Evolutionary conservation across 495 filamentous ascomycete species (phyloP).

Genomic region (Neurospora sublineolata): DNA sequence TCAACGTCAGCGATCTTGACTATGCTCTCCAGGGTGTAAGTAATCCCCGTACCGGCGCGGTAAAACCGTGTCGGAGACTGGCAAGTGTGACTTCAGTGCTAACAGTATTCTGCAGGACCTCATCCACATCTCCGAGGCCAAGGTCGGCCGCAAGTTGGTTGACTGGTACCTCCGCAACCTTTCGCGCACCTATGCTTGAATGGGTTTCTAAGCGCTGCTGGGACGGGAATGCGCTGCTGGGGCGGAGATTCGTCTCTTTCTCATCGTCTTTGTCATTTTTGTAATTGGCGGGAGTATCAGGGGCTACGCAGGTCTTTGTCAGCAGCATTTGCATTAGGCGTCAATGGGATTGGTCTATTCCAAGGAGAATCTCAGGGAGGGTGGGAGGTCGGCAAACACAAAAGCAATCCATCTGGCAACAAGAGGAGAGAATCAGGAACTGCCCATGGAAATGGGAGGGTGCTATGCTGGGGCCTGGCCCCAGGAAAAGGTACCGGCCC

Average conservation of each 20-base stretch:
- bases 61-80: neutral
- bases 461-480: neutral
- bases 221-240: neutral
- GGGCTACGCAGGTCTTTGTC: conserved; percentile 3
- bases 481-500: neutral
- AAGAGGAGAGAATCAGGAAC: neutral
- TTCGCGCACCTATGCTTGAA: conserved; percentile 64
- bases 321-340: conserved; percentile 14
- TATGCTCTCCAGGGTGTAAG: conserved; percentile 88
- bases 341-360: conserved; percentile 6
- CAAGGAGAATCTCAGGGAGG: neutral
- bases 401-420: conserved; percentile 1
- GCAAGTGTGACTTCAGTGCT: neutral
- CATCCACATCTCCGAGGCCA: conserved; percentile 96
- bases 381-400: conserved; percentile 2
- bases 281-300: conserved; percentile 3
- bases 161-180: conserved; percentile 99
- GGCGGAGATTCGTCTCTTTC: neutral
- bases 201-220: neutral
- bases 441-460: neutral
- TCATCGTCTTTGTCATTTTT: conserved; percentile 3
- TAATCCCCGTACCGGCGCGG: conserved; percentile 10
- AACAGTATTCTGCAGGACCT: conserved; percentile 47
- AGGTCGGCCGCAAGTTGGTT: conserved; percentile 89
- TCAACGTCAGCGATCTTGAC: conserved; percentile 84